Evolutionary conservation across 192 early-diverging fungal species (phyloP), one percentile per base, ranked within the genome.

Genomic region (Dissophora globulifera): DNA sequence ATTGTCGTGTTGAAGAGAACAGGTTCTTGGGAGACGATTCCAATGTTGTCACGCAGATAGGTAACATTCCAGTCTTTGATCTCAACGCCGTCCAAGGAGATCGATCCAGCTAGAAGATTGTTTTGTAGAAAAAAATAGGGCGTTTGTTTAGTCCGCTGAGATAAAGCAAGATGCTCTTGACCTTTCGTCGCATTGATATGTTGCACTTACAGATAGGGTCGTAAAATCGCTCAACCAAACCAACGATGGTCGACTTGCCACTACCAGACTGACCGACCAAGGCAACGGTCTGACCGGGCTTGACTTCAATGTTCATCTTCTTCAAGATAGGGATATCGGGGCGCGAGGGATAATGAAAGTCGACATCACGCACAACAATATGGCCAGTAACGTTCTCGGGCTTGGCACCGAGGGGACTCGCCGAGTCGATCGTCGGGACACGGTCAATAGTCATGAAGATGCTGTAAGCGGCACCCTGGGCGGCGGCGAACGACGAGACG

Each of bases 21-120:
- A 2, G 96, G 97, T 63, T 95, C 96, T 83, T 96, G 96, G 59
- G 86, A 85, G 59, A 97, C 96, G 35, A 98, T 87, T 49, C 95
- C 96, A 35, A 98, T 91, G 50, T 94, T 90, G 60, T 87, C 84
- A 22, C 98, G 91, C 51, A 97, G 83, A 88, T 93, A 96, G 30
- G 85, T 69, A 29, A 96, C 86, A 55, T 98, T 95, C 67, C 90
- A 85, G 50, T 91, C 88, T 55, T 85, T 88, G 54, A 96, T 80
- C 59, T 94, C 85, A 23, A 83, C 71, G 31, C 90, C 93, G 82
- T 97, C 96, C 32, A 98, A 52, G 19, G 71, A 61, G 20, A 97
- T 85, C 2, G 64, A 38, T 51, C 93, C 93, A 20, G 61, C 65
- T 47, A 51, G 38, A 7, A 40, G 13, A 13, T 40, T 40, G 13